A percentile compares a stretch with the other conserved stretches of the same genome.
These are phyloP conservation scores for Lineolata rhizophorae DNA, from an alignment of 495 filamentous ascomycete species.

Conservation along the genomic window DNA sequence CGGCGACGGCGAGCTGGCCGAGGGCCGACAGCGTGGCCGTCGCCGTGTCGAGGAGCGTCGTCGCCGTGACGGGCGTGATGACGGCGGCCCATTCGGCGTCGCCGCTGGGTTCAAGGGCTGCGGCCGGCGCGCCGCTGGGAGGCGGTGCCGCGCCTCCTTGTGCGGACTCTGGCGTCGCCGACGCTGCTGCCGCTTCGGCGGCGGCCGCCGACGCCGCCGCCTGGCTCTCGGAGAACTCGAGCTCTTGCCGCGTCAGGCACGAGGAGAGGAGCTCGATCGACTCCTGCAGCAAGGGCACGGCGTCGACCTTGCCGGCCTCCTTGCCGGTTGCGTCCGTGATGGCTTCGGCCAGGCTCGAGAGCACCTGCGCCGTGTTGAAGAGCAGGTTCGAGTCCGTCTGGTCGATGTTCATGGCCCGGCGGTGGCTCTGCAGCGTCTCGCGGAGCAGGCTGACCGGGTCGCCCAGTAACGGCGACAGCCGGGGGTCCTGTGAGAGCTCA, in stretches of 20 bases:
- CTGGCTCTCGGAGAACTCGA: conserved; percentile 30
- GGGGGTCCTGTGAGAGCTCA: conserved; percentile 38
- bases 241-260: conserved; percentile 36
- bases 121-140: conserved; percentile 4
- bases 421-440: conserved; percentile 36
- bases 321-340: conserved; percentile 22
- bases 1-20: conserved; percentile 22
- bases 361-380: conserved; percentile 48
- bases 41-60: conserved; percentile 39
- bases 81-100: conserved; percentile 38
- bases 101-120: conserved; percentile 14
- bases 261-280: conserved; percentile 38
- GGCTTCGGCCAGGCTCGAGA: conserved; percentile 39
- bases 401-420: conserved; percentile 32
- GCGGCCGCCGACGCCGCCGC: conserved; percentile 12
- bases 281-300: conserved; percentile 31
- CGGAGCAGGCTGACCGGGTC: conserved; percentile 27
- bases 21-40: conserved; percentile 38
- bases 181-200: conserved; percentile 6
- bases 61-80: conserved; percentile 35
- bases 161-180: conserved; percentile 17
- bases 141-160: neutral
- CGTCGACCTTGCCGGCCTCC: conserved; percentile 3
- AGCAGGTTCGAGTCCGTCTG: conserved; percentile 39
- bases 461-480: conserved; percentile 30